phyloP scores from a whole-genome alignment of 139 green algal species.

The Astrephomene gubernaculifera region DNA sequence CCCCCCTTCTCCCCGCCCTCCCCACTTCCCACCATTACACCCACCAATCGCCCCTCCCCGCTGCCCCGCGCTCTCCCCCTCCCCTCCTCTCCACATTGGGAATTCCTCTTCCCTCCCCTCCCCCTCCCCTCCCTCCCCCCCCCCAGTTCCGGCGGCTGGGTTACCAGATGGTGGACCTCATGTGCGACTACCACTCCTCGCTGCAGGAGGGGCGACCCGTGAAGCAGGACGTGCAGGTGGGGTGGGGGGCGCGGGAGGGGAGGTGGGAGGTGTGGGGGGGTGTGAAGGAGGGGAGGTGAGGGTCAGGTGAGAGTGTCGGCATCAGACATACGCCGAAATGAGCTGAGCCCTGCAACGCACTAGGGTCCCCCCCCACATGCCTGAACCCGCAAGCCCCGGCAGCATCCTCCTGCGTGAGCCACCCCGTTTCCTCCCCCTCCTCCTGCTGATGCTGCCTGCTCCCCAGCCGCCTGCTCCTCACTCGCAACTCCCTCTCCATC shows the following conservation, averaged over 20 bases:
- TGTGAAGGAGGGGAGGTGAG: not conserved
- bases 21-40: too few species aligned
- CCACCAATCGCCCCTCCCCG: not conserved
- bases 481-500: not conserved
- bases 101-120: too few species aligned
- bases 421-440: not conserved
- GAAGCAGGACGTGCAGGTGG: slow-evolving; percentile 57
- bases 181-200: slow-evolving; percentile 69
- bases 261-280: too few species aligned
- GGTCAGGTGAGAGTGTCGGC: not conserved
- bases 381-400: not conserved
- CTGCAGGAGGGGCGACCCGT: slow-evolving; percentile 50
- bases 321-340: not conserved
- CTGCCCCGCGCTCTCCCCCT: not conserved
- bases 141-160: slow-evolving; percentile 68
- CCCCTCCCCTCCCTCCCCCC: not conserved
- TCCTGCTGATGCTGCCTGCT: not conserved
- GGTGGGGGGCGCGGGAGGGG: not conserved
- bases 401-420: not conserved
- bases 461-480: not conserved
- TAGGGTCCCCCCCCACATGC: not conserved
- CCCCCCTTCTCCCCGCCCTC: not conserved
- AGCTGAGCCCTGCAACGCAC: not conserved
- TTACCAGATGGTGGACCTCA: slow-evolving; percentile 77
- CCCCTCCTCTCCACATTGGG: too few species aligned